A percentile compares a stretch with the other conserved stretches of the same genome.
phyloP scores from a whole-genome alignment of 352 stramenopile species.

The Elongisporangium senticosum region DNA sequence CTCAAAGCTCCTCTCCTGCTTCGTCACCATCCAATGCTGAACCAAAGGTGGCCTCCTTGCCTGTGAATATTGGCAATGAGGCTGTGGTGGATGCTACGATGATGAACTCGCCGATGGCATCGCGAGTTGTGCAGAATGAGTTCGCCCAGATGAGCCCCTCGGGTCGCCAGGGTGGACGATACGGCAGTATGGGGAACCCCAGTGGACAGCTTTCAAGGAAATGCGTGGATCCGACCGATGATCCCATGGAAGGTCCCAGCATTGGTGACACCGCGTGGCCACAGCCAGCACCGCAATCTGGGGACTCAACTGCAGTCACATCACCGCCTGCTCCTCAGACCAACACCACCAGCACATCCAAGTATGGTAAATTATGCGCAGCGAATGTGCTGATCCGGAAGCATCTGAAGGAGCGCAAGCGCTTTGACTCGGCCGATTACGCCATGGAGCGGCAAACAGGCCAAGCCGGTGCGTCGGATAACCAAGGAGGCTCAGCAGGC shows the following conservation, averaged over 20 bases:
- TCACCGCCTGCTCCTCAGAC: constrained; percentile 3
- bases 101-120: constrained; percentile 46
- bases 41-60: not conserved
- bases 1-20: not conserved
- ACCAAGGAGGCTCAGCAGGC: constrained; percentile 14
- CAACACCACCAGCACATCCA: constrained; percentile 11
- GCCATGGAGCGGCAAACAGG: constrained; percentile 45
- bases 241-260: constrained; percentile 15
- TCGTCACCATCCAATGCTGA: not conserved
- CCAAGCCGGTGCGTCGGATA: constrained; percentile 1
- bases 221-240: constrained; percentile 13
- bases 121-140: constrained; percentile 12
- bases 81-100: constrained; percentile 5
- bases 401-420: constrained; percentile 76
- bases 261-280: not conserved
- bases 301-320: not conserved
- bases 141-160: constrained; percentile 58
- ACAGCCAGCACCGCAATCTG: not conserved
- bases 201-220: constrained; percentile 1
- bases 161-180: constrained; percentile 32
- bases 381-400: constrained; percentile 75
- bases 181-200: constrained; percentile 28
- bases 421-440: constrained; percentile 81
- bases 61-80: constrained; percentile 2
- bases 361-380: constrained; percentile 61